Base-by-base conservation (phyloP, 2,329 filamentous ascomycete species). In the Xylariaceae sp. region DNA sequence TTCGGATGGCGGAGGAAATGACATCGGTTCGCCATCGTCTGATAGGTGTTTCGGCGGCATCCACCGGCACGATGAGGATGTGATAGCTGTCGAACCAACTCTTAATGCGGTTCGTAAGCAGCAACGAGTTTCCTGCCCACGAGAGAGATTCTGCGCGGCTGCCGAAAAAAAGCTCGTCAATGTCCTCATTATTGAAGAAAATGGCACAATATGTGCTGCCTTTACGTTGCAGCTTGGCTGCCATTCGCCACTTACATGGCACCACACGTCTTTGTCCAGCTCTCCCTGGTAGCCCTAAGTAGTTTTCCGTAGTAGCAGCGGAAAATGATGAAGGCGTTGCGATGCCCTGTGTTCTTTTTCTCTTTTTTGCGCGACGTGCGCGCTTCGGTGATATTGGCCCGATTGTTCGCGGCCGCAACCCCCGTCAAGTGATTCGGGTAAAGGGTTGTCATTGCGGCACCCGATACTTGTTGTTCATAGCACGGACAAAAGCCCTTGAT, bases 11-110 rank as follows among this genome's bases (percentile, higher is more conserved):
- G 2, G 26, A 9, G 6, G 13, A 34, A 2, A 46, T 10, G 3
- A 46, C 5, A 3, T 46, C 32, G 1, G 39, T 49, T 12, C 43
- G 43, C 59, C 59, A 60, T 42, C 59, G 48, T 46, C 32, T 52
- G n/a, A 52, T 55, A 0, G 56, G 60, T 1, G 3, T 44, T 37
- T 58, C 57, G 18, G 47, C 1, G 32, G 8, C n/a, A 21, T 61
- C 41, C 18, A 53, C 49, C 1, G 60, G 58, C 15, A 62, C 53
- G 36, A 61, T 45, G 3, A 61, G 62, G 60, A 62, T 56, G 63
- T 51, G 57, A 67, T 47, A 70, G 56, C 1, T 70, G 68, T 63
- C 69, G 65, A 46, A 67, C 67, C 39, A 61, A 1, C 19, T 5
- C 58, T 56, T 37, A 44, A 59, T 50, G 2, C 12, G 13, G 12